Conservation (phyloP, 768 basidiomycete species). For the Sporobolomyces pararoseus region DNA sequence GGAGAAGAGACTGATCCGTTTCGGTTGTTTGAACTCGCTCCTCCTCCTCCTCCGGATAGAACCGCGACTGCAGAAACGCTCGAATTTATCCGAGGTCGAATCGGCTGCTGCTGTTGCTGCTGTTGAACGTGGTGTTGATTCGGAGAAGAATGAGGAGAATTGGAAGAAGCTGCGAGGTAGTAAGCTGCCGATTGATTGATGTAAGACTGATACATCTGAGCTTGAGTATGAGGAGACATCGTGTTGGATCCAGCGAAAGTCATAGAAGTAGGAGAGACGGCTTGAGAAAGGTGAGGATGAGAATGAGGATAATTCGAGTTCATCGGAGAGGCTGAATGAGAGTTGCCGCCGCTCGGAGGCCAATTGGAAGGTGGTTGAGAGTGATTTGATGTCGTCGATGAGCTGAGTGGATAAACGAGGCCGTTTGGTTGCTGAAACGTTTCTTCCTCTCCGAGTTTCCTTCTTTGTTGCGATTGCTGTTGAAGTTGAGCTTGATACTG, state of each 20-base stretch:
- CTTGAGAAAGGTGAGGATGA: not conserved
- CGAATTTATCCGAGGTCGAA: conserved; percentile 17
- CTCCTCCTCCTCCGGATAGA: conserved; percentile 9
- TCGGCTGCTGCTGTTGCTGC: not conserved
- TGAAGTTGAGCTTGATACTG: conserved; percentile 31
- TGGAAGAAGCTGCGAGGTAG: not conserved
- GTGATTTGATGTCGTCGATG: not conserved
- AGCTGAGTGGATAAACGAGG: conserved; percentile 4
- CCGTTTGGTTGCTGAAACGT: conserved; percentile 8
- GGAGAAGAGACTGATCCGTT: conserved; percentile 1
- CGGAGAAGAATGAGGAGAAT: conserved; percentile 3
- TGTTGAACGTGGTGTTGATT: not conserved
- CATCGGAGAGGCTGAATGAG: conserved; percentile 17
- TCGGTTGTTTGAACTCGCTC: not conserved
- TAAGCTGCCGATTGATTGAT: conserved; percentile 9
- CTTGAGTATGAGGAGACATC: not conserved
- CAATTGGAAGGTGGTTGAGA: not conserved
- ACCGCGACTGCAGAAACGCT: conserved; percentile 24
- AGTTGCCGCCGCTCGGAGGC: not conserved
- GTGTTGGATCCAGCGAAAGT: conserved; percentile 3
- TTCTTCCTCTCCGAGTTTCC: not conserved
- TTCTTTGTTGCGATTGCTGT: conserved; percentile 7
- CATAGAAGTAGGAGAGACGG: conserved; percentile 17
- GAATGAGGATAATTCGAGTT: not conserved
- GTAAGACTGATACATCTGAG: conserved; percentile 15